Evolutionary conservation across 768 basidiomycete genomes (phyloP), one percentile per base, ranked within the genome.

Genomic region (Phanerochaete sordida): DNA sequence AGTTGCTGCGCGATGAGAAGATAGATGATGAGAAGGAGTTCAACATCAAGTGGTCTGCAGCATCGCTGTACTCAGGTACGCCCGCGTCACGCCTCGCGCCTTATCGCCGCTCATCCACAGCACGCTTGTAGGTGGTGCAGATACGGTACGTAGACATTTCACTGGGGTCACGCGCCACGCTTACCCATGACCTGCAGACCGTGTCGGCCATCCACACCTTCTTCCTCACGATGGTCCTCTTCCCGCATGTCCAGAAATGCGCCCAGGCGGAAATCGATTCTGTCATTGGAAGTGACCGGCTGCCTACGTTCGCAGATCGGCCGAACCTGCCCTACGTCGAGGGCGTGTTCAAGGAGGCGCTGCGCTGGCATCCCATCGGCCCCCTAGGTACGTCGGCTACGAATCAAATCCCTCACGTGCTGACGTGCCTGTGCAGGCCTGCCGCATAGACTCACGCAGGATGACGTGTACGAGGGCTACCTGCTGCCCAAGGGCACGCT

Each of bases 31-130:
- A 85, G 59, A 84, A 87, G 60, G 85, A 87, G 60, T 72, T 78
- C 52, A 79, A 83, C 61, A 74, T 90, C 60, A 88, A 86, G 68
- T 88, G 87, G 84, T 82, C 84, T 44, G 76, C 71, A 28, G 57
- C 64, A 15, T 67, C 71, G 5, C 47, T 70, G 24, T 65, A 68
- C 27, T 53, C 63, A 16, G 62, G 65, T 63, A 16, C n/a, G 44
- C n/a, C n/a, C n/a, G n/a, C n/a, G n/a, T n/a, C n/a, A n/a, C n/a
- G n/a, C n/a, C n/a, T n/a, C n/a, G n/a, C n/a, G n/a, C n/a, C n/a
- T n/a, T n/a, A n/a, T n/a, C n/a, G n/a, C n/a, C n/a, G n/a, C n/a
- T n/a, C n/a, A n/a, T n/a, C n/a, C n/a, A n/a, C n/a, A n/a, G n/a
- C 7, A 35, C 72, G 45, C 1, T 13, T 21, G 13, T 58, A 47